Evolutionary conservation across 345 rosid species (phyloP), one percentile per base, ranked within the genome.

Genomic region (Zanthoxylum bungeanum): DNA sequence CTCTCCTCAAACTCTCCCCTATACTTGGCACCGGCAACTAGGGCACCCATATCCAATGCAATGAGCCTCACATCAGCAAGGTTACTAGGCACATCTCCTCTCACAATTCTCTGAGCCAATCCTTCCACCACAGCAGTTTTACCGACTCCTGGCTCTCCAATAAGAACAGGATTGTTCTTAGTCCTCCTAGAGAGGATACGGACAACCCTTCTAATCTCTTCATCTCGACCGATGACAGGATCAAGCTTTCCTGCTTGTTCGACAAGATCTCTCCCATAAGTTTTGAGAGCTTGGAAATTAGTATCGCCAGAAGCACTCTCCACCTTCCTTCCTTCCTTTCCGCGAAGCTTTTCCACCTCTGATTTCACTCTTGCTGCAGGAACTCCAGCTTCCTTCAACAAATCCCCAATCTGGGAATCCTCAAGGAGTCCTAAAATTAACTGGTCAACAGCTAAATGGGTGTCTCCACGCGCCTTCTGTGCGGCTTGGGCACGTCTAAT

Each of bases 71-170:
- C 98, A 68, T 92, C 97, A 5, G 84, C 33, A 27, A 94, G 93
- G 78, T 91, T 94, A 42, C 91, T 90, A 1, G 98, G 98, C 0
- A 92, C 91, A 71, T 92, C 95, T 61, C 97, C 98, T 60, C 85
- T 78, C 60, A 92, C 95, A 57, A 92, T 92, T 75, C 97, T 89
- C 31, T 92, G 98, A 14, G 98, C 97, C 79, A 92, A 69, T 3
- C 98, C 98, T 75, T 94, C 98, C 6, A 89, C 98, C 0, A 94
- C 98, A 34, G 95, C 98, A 5, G 98, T 94, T 80, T 94, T 94
- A 0, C 98, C 97, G 2, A 94, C 97, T 19, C 97, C 98, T 0
- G 98, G 98, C 60, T 92, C 97, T 46, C 98, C 98, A 40, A 94
- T 94, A 24, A 94, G 91, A 36, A 94, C 98, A 0, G 95, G 98